Percentiles rank a stretch among this genome's conserved stretches.
These are phyloP conservation scores for Penicillium psychrosexuale DNA, from an alignment of 2,329 filamentous ascomycete genomes.

Conservation along the genomic window DNA sequence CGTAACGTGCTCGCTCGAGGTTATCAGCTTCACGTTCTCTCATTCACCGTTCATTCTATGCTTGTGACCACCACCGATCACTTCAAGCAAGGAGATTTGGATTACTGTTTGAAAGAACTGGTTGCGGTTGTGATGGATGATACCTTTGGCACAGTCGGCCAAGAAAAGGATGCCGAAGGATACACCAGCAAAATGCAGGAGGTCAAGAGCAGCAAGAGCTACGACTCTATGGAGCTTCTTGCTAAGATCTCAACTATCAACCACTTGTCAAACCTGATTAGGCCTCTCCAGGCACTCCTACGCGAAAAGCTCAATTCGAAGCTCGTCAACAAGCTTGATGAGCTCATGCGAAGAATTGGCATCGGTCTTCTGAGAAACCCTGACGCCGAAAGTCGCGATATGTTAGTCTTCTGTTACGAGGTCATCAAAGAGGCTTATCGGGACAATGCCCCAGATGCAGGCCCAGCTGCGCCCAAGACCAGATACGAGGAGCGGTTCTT, in stretches of 20 bases:
- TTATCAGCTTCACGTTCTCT: slow-evolving; percentile 91
- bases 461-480: slow-evolving; percentile 25
- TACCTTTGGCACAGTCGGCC: slow-evolving; percentile 85
- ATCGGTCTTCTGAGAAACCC: slow-evolving; percentile 80
- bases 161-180: slow-evolving; percentile 95
- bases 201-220: slow-evolving; percentile 96
- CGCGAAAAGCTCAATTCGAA: slow-evolving; percentile 79
- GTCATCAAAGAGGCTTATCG: slow-evolving; percentile 83
- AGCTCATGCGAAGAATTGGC: slow-evolving; percentile 77
- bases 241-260: slow-evolving; percentile 75
- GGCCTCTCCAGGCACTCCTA: slow-evolving; percentile 73
- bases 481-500: slow-evolving; percentile 60
- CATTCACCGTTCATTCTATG: slow-evolving; percentile 90
- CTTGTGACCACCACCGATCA: slow-evolving; percentile 70
- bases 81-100: slow-evolving; percentile 76
- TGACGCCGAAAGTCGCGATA: slow-evolving; percentile 72
- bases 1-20: slow-evolving; percentile 77
- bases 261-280: slow-evolving; percentile 70
- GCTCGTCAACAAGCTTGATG: slow-evolving; percentile 85
- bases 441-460: slow-evolving; percentile 49
- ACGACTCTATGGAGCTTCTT: slow-evolving; percentile 92
- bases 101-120: slow-evolving; percentile 78
- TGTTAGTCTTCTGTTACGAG: slow-evolving; percentile 93
- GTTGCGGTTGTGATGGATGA: slow-evolving; percentile 93
- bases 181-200: slow-evolving; percentile 96